Conservation (phyloP, 305 asterid genomes). For the Fraxinus velutina region DNA sequence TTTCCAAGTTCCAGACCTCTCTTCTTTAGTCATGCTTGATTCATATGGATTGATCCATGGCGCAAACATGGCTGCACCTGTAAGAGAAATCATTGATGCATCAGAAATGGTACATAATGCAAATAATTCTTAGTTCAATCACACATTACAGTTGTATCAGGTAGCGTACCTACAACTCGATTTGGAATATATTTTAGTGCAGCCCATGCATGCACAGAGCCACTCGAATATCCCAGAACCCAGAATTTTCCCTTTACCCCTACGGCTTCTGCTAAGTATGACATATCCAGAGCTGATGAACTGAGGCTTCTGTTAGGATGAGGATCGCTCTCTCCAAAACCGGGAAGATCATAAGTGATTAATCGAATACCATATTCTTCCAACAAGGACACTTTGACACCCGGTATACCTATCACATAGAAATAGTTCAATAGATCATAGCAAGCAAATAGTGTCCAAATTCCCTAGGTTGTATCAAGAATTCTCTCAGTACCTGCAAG, state of each 20-base stretch:
- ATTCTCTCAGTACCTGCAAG: conserved; percentile 50
- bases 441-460: background rate
- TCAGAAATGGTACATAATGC: background rate
- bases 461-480: background rate
- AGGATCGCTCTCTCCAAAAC: conserved; percentile 92
- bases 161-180: conserved; percentile 57
- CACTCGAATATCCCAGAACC: conserved; percentile 74
- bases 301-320: conserved; percentile 57
- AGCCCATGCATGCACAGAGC: conserved; percentile 83
- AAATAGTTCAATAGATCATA: background rate
- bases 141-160: background rate
- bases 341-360: conserved; percentile 80
- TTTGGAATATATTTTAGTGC: conserved; percentile 68
- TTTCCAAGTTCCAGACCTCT: conserved; percentile 60
- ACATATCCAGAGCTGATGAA: conserved; percentile 75
- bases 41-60: conserved; percentile 81
- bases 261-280: conserved; percentile 49
- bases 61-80: conserved; percentile 79
- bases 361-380: conserved; percentile 78
- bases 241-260: conserved; percentile 70
- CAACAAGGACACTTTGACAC: conserved; percentile 53
- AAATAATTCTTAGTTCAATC: conserved; percentile 7
- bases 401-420: conserved; percentile 51
- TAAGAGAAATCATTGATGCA: conserved; percentile 9
- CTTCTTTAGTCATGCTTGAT: conserved; percentile 68